Evolutionary conservation across 805 yeast species (phyloP), one percentile per base, ranked within the genome.

Genomic region (Peterozyma toletana): DNA sequence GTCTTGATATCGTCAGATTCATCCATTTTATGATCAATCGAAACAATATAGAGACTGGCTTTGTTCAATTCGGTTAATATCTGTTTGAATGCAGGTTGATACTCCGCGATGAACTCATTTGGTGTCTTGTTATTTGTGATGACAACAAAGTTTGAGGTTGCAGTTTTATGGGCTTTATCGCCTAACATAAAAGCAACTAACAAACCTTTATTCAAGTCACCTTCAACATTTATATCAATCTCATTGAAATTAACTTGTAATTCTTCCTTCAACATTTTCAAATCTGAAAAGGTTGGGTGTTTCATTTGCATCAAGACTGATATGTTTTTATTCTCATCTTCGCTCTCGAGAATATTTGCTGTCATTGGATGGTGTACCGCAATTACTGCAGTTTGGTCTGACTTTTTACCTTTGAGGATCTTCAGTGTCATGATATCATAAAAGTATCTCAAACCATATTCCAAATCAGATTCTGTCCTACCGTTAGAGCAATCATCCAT

Each of bases 401-500:
- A 45, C 43, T 57, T 57, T 44, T 56, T 58, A 2, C 54, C 59
- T 17, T 56, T 44, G 11, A 53, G 14, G 2, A 54, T 48, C 42
- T 63, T 64, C 17, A 52, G 46, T 1, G 63, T 53, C 9, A 73
- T 57, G n/a, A 63, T 50, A 39, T 68, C 69, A 36, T 63, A 60
- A 14, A 76, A 62, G 47, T 73, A 77, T 17, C 58, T 55, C 46
- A 71, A 49, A 5, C 70, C 67, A n/a, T 55, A 50, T 5, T 60
- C 65, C 11, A 70, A 50, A 56, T 67, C 57, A 49, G 59, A 75
- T 68, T 70, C 15, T 62, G 68, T 50, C 64, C 72, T 46, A 54
- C 67, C 63, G 66, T 58, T 34, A 63, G 56, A 18, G 56, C 58
- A 45, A 50, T 61, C 34, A 60, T 70, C 56, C 78, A 70, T 54